A percentile compares a stretch with the other conserved stretches of the same genome.
Conservation (phyloP, 345 rosid species). For the Limnanthes douglasii region DNA sequence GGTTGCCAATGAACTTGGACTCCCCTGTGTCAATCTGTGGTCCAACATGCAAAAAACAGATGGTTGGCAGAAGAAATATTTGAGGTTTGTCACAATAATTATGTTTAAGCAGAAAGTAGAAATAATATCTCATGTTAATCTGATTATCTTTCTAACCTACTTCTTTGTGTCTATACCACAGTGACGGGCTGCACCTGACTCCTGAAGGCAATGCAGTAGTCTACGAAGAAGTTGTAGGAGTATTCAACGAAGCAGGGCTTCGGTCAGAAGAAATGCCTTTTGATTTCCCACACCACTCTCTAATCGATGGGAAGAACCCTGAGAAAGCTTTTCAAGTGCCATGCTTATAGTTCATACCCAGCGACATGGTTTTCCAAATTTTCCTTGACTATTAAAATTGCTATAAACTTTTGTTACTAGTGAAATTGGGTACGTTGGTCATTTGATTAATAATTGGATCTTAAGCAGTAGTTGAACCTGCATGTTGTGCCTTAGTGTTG, state of each 20-base stretch:
- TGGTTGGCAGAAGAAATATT: conserved; percentile 64
- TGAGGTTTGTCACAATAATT: conserved; percentile 84
- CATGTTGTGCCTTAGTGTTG: too few species aligned
- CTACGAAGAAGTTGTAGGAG: conserved; percentile 32
- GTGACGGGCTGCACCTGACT: conserved; percentile 83
- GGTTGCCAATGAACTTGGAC: conserved; percentile 47
- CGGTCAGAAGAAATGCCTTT: conserved; percentile 53
- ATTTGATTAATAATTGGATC: too few species aligned
- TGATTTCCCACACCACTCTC: conserved; percentile 73
- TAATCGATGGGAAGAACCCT: conserved; percentile 48
- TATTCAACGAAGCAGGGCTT: conserved; percentile 57
- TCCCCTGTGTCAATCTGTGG: conserved; percentile 54
- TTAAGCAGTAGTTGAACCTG: too few species aligned
- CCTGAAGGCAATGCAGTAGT: conserved; percentile 67
- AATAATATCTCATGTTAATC: too few species aligned
- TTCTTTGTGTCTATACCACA: conserved; percentile 17
- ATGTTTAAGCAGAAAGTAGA: too few species aligned
- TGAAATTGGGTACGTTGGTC: too few species aligned
- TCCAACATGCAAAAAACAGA: conserved; percentile 73
- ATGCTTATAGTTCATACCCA: conserved; percentile 26
- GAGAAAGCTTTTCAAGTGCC: conserved; percentile 44
- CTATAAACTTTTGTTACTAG: too few species aligned
- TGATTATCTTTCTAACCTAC: conserved; percentile 4
- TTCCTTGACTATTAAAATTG: too few species aligned
- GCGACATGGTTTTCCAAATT: too few species aligned